Evolutionary conservation across 108 stramenopile species (phyloP), one percentile per base, ranked within the genome.

Genomic region (Cylindrotheca fusiformis): DNA sequence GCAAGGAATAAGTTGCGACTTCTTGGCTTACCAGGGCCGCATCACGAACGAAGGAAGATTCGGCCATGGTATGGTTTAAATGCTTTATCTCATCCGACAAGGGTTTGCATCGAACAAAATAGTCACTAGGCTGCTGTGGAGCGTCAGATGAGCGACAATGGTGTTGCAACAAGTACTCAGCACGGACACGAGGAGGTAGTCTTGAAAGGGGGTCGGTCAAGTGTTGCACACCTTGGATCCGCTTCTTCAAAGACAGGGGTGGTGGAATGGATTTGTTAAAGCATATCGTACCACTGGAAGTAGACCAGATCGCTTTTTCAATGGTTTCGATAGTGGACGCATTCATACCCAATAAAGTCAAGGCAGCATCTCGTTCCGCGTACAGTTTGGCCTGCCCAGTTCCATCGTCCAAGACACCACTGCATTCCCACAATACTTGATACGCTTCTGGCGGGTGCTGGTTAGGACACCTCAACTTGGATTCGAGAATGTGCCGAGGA

Each of bases 401-500:
- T 4, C 87, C 86, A 60, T 94, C 93, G 58, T 94, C 89, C 24
- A 91, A 54, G 44, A 85, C 60, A 4, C 84, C 87, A 58, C 84
- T 91, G 70, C 89, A 91, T 65, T 94, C 89, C 93, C 93, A 94
- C 58, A 81, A 79, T 20, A 94, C 62, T 52, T 47, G 77, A 55
- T 72, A 74, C 6, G 48, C 54, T 30, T 65, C 45, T 1, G 28
- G 26, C 3, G 61, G 49, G 58, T 77, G 76, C 18, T 69, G 49
- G 48, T 77, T 71, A 12, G 86, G 76, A 68, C 83, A 82, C 4
- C 31, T 31, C 22, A 67, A 32, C 2, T 2, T 27, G 25, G 47
- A 58, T 2, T 45, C 52, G 18, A 4, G 24, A 44, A 68, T 36
- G 21, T 36, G 48, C 1, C 14, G 6, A 10, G 36, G 10, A 10